These are phyloP conservation scores for Tulasnella sp. DNA, from an alignment of 768 basidiomycete genomes.

Conservation along the genomic window DNA sequence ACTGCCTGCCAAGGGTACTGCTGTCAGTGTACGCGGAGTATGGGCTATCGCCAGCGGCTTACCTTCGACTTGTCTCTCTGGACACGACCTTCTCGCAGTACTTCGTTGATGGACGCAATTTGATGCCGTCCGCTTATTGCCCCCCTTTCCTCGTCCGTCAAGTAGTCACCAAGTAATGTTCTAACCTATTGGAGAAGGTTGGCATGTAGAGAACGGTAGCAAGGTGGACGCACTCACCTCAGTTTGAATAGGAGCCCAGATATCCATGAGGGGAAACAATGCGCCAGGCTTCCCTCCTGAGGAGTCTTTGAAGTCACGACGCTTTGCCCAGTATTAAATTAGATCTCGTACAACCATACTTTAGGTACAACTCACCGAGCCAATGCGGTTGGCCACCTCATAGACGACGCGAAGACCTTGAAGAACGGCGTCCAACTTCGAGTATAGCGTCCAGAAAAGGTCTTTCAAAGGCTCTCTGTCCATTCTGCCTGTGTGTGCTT, in stretches of 20 bases:
- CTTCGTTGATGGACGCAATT: slow-evolving; percentile 90
- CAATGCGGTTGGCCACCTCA: slow-evolving; percentile 87
- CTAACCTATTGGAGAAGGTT: slow-evolving; percentile 56
- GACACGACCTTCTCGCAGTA: slow-evolving; percentile 78
- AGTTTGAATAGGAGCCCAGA: slow-evolving; percentile 83
- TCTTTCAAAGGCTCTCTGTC: slow-evolving; percentile 87
- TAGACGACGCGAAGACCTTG: slow-evolving; percentile 87
- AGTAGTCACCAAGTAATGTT: slow-evolving; percentile 78
- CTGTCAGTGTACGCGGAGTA: background rate
- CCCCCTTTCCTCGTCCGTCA: slow-evolving; percentile 87
- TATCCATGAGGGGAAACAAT: slow-evolving; percentile 77
- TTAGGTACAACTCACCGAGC: slow-evolving; percentile 54
- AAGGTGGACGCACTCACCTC: slow-evolving; percentile 56
- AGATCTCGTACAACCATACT: background rate
- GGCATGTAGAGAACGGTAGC: slow-evolving; percentile 23
- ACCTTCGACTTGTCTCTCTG: slow-evolving; percentile 79
- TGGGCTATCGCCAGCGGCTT: slow-evolving; percentile 17
- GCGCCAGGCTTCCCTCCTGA: slow-evolving; percentile 71
- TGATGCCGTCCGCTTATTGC: slow-evolving; percentile 76
- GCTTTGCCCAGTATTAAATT: slow-evolving; percentile 44
- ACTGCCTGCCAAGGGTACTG: slow-evolving; percentile 45
- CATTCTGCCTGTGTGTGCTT: slow-evolving; percentile 62
- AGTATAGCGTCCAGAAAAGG: slow-evolving; percentile 96
- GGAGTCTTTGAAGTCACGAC: slow-evolving; percentile 87
- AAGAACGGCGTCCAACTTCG: slow-evolving; percentile 88